These are phyloP conservation scores for Linnemannia elongata DNA, from an alignment of 192 early-diverging fungal species.

Conservation along the genomic window DNA sequence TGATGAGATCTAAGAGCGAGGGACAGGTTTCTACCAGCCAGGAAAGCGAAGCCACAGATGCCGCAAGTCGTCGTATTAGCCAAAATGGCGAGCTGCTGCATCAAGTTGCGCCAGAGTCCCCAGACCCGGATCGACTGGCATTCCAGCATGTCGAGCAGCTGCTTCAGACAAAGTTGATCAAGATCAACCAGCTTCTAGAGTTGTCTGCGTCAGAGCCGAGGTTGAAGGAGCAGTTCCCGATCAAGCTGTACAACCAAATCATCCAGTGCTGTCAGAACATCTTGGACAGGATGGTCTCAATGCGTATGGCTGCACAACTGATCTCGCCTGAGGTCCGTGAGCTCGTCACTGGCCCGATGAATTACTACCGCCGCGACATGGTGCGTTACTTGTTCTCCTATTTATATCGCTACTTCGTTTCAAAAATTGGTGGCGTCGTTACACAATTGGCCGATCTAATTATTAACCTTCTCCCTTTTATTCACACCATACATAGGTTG, in stretches of 20 bases:
- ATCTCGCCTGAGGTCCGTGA: constrained; percentile 59
- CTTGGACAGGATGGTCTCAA: constrained; percentile 78
- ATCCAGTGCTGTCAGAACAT: constrained; percentile 74
- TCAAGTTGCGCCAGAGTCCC: neutral
- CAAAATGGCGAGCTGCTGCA: neutral
- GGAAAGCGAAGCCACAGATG: neutral
- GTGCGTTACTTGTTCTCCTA: constrained; percentile 29
- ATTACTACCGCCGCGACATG: constrained; percentile 63
- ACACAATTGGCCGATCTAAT: neutral
- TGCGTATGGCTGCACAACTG: constrained; percentile 63
- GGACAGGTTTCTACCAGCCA: neutral
- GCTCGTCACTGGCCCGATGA: constrained; percentile 49
- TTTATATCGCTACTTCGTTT: neutral
- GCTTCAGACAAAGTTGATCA: constrained; percentile 50
- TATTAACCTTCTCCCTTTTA: neutral
- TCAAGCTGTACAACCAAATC: constrained; percentile 73
- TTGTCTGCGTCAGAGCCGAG: constrained; percentile 80
- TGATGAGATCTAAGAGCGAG: neutral
- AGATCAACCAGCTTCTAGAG: constrained; percentile 61
- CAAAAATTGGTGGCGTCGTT: neutral
- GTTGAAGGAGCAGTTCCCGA: constrained; percentile 79
- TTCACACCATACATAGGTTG: constrained; percentile 45
- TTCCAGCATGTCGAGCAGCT: constrained; percentile 54
- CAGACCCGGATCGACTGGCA: constrained; percentile 34
- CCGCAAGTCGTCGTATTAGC: neutral